phyloP scores from a whole-genome alignment of 2,329 filamentous ascomycete genomes.

The Pseudogymnoascus sp. region DNA sequence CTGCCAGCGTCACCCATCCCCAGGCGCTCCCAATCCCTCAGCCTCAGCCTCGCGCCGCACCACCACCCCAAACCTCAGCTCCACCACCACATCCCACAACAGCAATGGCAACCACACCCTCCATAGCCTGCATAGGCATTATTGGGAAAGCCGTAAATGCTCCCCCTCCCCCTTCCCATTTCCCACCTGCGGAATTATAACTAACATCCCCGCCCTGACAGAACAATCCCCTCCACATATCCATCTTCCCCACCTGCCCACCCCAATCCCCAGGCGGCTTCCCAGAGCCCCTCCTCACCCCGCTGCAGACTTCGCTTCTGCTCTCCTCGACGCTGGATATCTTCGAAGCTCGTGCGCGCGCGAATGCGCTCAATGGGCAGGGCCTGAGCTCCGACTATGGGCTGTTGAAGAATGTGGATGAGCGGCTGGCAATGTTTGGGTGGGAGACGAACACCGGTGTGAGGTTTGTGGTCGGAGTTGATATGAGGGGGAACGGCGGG shows the following conservation, averaged over 20 bases:
- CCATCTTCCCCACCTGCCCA: conserved; percentile 63
- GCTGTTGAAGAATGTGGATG: conserved; percentile 85
- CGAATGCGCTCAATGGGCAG: conserved; percentile 46
- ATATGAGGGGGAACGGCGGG: conserved; percentile 64
- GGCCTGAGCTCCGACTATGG: conserved; percentile 75
- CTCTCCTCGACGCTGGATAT: conserved; percentile 88
- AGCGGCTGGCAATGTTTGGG: conserved; percentile 86
- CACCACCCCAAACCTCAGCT: conserved; percentile 6
- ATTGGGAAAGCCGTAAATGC: conserved; percentile 79
- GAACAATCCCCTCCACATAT: conserved; percentile 95
- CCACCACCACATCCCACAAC: conserved; percentile 12
- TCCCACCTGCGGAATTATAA: neutral
- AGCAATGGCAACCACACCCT: conserved; percentile 60
- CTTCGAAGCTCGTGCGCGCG: conserved; percentile 75
- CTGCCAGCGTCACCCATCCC: neutral
- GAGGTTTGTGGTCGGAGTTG: conserved; percentile 81
- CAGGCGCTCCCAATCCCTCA: neutral
- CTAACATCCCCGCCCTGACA: conserved; percentile 31
- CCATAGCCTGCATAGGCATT: conserved; percentile 86
- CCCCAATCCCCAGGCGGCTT: conserved; percentile 29
- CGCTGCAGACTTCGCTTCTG: conserved; percentile 86
- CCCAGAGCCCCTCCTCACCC: conserved; percentile 52
- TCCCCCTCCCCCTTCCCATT: neutral
- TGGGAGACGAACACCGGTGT: conserved; percentile 95
- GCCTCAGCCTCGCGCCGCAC: neutral